Base-by-base conservation (phyloP, 345 rosid species). In the Adansonia digitata region DNA sequence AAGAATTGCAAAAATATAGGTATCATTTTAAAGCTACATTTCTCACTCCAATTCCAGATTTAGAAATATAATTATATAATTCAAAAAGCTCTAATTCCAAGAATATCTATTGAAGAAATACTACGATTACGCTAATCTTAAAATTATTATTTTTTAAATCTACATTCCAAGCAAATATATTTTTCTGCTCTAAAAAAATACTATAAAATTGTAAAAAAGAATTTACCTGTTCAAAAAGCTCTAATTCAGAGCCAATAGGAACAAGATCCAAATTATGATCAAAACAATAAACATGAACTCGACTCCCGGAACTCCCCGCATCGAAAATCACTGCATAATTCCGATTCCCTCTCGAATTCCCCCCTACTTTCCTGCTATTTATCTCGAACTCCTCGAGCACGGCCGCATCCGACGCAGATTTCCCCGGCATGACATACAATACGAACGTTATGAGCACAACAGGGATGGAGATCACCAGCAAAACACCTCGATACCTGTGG, bases 251-350 rank as follows among this genome's bases (percentile, higher is more conserved):
- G 37, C 96, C 98, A 9, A 95, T 87, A 37, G 95, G 96, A 69
- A 95, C 81, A 68, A 95, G 99, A 95, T 95, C 96, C 90, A 89
- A 71, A 75, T 93, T 88, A 48, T 76, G 88, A 85, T 95, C 97
- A 34, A 95, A 95, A 78, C 98, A 95, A 75, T 71, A 93, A 59
- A 95, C 99, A 69, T 95, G 99, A 13, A 95, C 99, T 37, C 99
- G 86, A 76, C 99, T 95, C 26, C 98, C 98, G 15, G 99, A 93
- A 77, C 98, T 95, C 0, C 99, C 98, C 5, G 99, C 99, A 34
- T 95, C 97, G 52, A 95, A 95, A 53, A 95, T 79, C 34, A 95
- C 97, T 0, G 98, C 97, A 40, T 81, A 95, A 43, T 76, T 88
- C 87, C 73, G 88, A 0, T 84, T 75, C 61, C 73, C 74, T 67